Conservation (phyloP, 2,329 filamentous ascomycete genomes). For the Fusarium duplospermum region DNA sequence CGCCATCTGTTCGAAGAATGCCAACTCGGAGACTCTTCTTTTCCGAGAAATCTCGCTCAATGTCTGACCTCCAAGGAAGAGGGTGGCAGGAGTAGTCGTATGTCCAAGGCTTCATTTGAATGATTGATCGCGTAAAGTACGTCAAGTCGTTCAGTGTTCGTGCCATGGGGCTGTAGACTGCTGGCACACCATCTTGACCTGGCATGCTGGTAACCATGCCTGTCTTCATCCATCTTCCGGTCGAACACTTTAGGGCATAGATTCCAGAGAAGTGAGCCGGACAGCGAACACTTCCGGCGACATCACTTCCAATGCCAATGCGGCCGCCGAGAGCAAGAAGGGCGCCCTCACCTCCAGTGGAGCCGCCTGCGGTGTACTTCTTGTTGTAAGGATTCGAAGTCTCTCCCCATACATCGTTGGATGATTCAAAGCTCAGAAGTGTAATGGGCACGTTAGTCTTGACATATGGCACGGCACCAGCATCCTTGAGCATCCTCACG, state of each 20-base stretch:
- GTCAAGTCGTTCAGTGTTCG: conserved; percentile 83
- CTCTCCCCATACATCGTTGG: conserved; percentile 82
- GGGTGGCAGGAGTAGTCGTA: conserved; percentile 90
- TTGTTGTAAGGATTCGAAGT: conserved; percentile 84
- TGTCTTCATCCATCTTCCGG: conserved; percentile 88
- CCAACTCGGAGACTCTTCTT: conserved; percentile 78
- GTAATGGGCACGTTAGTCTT: conserved; percentile 94
- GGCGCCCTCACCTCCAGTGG: conserved; percentile 86
- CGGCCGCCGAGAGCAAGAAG: conserved; percentile 84
- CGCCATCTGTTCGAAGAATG: conserved; percentile 81
- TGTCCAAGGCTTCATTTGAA: conserved; percentile 87
- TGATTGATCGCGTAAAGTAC: conserved; percentile 84
- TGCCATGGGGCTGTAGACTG: conserved; percentile 93
- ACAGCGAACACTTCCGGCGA: conserved; percentile 87
- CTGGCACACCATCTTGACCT: conserved; percentile 89
- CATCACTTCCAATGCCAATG: conserved; percentile 91
- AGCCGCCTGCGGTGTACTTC: conserved; percentile 89
- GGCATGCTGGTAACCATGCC: conserved; percentile 90
- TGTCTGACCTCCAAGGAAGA: conserved; percentile 77
- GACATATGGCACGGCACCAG: conserved; percentile 89
- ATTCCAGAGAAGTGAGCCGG: conserved; percentile 92
- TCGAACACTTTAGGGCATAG: conserved; percentile 88
- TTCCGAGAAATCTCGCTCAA: conserved; percentile 68
- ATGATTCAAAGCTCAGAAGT: conserved; percentile 86
- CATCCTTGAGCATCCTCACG: conserved; percentile 83